phyloP scores from a whole-genome alignment of 306 rosid genomes.

The Trichosanthes truncata region DNA sequence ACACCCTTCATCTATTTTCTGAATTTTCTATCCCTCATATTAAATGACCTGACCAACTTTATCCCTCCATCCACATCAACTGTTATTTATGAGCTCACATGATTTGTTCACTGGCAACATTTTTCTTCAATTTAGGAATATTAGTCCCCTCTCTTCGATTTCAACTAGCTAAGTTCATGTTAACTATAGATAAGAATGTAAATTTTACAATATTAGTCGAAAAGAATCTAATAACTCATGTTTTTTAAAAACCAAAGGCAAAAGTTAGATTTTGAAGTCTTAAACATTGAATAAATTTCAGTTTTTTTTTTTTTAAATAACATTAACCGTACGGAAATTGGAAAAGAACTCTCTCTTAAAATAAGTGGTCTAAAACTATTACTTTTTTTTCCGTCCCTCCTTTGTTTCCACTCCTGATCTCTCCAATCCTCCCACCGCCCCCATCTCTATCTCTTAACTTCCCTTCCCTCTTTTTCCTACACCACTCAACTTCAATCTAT shows the following conservation, averaged over 20 bases:
- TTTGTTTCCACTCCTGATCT: neutral
- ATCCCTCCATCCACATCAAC: neutral
- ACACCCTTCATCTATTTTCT: neutral
- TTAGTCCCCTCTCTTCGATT: neutral
- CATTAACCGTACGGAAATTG: neutral
- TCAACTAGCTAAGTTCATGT: neutral
- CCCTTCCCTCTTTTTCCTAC: neutral
- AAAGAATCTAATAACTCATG: neutral
- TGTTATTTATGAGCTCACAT: neutral
- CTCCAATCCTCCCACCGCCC: neutral
- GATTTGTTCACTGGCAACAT: neutral
- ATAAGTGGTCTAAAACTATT: neutral
- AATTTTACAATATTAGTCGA: neutral
- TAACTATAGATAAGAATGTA: neutral
- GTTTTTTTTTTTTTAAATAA: neutral
- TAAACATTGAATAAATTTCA: neutral
- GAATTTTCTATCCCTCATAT: neutral
- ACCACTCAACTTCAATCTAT: neutral
- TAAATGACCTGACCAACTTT: neutral
- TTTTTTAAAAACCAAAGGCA: neutral
- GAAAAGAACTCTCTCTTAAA: neutral
- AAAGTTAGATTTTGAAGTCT: neutral
- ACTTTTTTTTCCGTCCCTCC: neutral
- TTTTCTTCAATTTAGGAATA: neutral
- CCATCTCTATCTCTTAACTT: neutral